Conservation (phyloP, 2,329 filamentous ascomycete genomes). For the Zymoseptoria ardabiliae region DNA sequence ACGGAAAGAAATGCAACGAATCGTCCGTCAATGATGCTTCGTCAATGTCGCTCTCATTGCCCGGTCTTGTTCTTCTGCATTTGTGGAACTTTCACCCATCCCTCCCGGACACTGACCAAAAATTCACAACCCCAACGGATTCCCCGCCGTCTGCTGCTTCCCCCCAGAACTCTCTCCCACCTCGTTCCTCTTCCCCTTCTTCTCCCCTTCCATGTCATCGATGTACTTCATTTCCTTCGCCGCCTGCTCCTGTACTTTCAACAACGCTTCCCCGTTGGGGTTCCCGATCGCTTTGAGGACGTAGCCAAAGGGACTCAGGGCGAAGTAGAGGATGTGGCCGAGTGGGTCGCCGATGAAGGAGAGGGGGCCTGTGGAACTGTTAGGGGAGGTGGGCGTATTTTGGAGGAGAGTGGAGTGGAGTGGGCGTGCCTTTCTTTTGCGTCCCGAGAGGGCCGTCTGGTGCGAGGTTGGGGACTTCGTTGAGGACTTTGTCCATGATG, state of each 20-base stretch:
- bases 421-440: conserved; percentile 16
- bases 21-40: background rate
- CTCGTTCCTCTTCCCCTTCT: background rate
- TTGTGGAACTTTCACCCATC: too few species aligned
- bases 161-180: conserved; percentile 27
- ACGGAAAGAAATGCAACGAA: background rate
- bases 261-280: conserved; percentile 24
- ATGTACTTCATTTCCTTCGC: conserved; percentile 20
- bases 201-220: background rate
- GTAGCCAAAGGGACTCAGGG: conserved; percentile 25
- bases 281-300: conserved; percentile 24
- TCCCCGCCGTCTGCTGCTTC: conserved; percentile 30
- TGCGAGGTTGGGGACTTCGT: conserved; percentile 20
- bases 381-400: too few species aligned
- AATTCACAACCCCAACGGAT: conserved; percentile 31
- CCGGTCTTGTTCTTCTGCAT: background rate
- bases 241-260: conserved; percentile 17
- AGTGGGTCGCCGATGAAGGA: conserved; percentile 28
- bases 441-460: conserved; percentile 22
- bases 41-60: background rate
- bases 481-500: conserved; percentile 13
- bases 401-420: background rate
- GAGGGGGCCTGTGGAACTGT: conserved; percentile 23
- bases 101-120: too few species aligned
- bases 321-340: conserved; percentile 28